phyloP scores from a whole-genome alignment of 2,329 filamentous ascomycete genomes.

The Cladosporium sphaerospermum region DNA sequence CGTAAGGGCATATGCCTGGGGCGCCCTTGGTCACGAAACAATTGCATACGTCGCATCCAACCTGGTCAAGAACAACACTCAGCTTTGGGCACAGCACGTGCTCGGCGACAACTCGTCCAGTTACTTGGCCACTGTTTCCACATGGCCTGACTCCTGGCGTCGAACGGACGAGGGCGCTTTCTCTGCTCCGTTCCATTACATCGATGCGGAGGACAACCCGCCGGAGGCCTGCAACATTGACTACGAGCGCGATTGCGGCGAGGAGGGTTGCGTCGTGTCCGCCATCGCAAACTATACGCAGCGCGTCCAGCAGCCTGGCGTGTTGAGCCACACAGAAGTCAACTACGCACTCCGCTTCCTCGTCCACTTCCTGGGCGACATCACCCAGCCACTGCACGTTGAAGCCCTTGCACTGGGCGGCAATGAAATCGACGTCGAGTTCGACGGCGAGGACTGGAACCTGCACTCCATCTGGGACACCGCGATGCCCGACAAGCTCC shows the following conservation, averaged over 20 bases:
- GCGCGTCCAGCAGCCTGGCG: conserved; percentile 29
- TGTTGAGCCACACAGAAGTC: conserved; percentile 29
- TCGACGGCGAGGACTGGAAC: conserved; percentile 36
- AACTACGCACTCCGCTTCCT: conserved; percentile 45
- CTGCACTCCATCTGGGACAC: conserved; percentile 42
- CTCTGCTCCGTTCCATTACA: conserved; percentile 45
- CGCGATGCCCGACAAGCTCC: conserved; percentile 37
- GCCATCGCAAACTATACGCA: conserved; percentile 50
- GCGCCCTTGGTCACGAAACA: conserved; percentile 48
- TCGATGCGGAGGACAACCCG: conserved; percentile 44
- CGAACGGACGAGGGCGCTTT: conserved; percentile 43
- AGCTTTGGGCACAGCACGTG: conserved; percentile 39
- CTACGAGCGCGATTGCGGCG: conserved; percentile 46
- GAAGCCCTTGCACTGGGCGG: conserved; percentile 42
- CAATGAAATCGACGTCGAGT: conserved; percentile 40
- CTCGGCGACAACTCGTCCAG: conserved; percentile 35
- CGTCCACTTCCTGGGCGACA: conserved; percentile 59
- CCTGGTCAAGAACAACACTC: conserved; percentile 39
- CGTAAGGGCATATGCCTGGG: conserved; percentile 39
- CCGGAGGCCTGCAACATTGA: conserved; percentile 44
- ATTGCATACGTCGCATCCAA: conserved; percentile 50
- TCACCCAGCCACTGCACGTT: conserved; percentile 54
- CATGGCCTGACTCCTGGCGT: conserved; percentile 50
- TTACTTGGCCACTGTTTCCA: conserved; percentile 48
- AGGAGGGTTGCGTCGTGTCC: conserved; percentile 45